phyloP scores from a whole-genome alignment of 768 basidiomycete species.

The Boletus rubescentipes region DNA sequence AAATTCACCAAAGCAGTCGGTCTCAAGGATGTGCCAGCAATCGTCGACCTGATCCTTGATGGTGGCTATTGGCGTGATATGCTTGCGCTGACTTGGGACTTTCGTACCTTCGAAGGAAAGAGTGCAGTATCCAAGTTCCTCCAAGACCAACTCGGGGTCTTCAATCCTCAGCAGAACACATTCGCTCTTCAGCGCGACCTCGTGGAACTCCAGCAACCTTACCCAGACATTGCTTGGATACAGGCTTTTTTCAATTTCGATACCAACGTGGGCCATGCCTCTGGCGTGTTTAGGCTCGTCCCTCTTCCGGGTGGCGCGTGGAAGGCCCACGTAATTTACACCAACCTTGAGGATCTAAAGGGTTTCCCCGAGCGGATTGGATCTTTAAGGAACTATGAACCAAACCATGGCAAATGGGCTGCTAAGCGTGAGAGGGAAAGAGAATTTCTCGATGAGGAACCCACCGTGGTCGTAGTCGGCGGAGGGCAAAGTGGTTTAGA shows the following conservation, averaged over 20 bases:
- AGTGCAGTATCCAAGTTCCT: conserved; percentile 44
- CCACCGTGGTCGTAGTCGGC: conserved; percentile 51
- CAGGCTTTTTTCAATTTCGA: conserved; percentile 46
- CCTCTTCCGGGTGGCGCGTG: conserved; percentile 41
- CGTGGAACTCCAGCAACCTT: conserved; percentile 26
- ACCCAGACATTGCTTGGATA: conserved; percentile 42
- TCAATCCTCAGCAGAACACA: conserved; percentile 16
- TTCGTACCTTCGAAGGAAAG: conserved; percentile 53
- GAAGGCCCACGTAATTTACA: conserved; percentile 50
- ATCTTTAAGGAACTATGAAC: conserved; percentile 40
- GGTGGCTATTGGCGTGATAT: conserved; percentile 57
- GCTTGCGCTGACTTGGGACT: conserved; percentile 63
- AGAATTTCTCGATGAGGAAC: conserved; percentile 40
- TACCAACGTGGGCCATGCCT: conserved; percentile 37
- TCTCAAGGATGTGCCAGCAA: conserved; percentile 33
- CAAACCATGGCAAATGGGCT: conserved; percentile 36
- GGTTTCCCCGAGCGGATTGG: conserved; percentile 47
- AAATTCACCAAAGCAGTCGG: conserved; percentile 36
- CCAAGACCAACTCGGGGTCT: conserved; percentile 39
- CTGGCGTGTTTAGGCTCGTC: conserved; percentile 48
- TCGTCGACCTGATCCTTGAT: conserved; percentile 35
- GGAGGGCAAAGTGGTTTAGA: conserved; percentile 56
- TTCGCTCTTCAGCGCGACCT: conserved; percentile 26
- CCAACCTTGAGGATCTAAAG: conserved; percentile 50
- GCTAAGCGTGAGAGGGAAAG: conserved; percentile 26